A percentile compares a stretch with the other conserved stretches of the same genome.
Evolutionary conservation across 116 monocot species (phyloP).

Genomic region (Papilionanthe hybrid): DNA sequence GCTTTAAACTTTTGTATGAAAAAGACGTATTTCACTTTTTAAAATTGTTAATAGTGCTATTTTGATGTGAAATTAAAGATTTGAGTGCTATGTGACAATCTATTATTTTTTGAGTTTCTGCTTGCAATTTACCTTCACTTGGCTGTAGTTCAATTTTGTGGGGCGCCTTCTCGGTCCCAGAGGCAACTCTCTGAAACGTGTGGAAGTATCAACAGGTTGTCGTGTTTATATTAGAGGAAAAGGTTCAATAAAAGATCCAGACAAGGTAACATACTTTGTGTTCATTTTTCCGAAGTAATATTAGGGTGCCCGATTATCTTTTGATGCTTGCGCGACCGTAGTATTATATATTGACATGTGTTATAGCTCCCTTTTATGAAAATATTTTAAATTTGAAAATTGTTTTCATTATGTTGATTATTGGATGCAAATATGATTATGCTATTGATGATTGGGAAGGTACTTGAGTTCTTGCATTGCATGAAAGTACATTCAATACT

Average conservation of each 20-base stretch:
- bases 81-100: no score
- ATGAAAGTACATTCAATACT: background rate
- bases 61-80: no score
- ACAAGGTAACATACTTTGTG: slow-evolving; percentile 46
- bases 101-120: slow-evolving; percentile 2
- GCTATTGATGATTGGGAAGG: background rate
- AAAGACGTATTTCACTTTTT: no score
- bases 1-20: no score
- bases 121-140: slow-evolving; percentile 10
- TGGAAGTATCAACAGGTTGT: slow-evolving; percentile 90
- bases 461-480: background rate
- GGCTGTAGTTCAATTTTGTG: slow-evolving; percentile 91
- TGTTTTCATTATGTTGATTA: slow-evolving; percentile 3
- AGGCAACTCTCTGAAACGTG: slow-evolving; percentile 92
- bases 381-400: background rate
- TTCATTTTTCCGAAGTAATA: background rate
- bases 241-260: slow-evolving; percentile 95
- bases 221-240: slow-evolving; percentile 98
- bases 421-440: background rate
- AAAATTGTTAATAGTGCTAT: no score
- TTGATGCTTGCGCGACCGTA: background rate
- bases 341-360: background rate
- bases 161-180: slow-evolving; percentile 97
- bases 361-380: background rate
- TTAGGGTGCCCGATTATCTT: background rate